A percentile compares a stretch with the other conserved stretches of the same genome.
These are phyloP conservation scores for Chlorella sorokiniana DNA, from an alignment of 139 green algal genomes.

Conservation along the genomic window DNA sequence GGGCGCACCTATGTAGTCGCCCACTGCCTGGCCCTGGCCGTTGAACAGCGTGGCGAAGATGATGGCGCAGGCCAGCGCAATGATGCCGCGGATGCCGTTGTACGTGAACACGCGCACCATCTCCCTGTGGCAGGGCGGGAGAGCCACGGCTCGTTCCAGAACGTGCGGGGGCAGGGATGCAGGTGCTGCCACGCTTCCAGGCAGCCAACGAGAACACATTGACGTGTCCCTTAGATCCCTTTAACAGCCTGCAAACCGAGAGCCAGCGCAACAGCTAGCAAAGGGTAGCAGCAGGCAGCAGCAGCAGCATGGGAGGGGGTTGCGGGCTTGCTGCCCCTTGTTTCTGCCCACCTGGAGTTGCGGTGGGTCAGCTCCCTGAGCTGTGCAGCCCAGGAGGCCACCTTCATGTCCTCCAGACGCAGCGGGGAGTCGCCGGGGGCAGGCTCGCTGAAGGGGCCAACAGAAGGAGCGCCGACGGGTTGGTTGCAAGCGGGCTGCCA, in stretches of 20 bases:
- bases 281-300: background rate
- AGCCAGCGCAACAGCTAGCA: background rate
- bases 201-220: background rate
- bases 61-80: conserved; percentile 49
- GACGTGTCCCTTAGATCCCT: background rate
- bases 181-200: background rate
- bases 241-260: no score
- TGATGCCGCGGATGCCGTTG: conserved; percentile 46
- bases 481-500: background rate
- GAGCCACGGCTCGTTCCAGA: background rate
- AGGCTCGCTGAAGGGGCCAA: background rate
- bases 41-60: conserved; percentile 51
- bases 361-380: conserved; percentile 42
- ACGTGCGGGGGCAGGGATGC: background rate
- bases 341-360: conserved; percentile 3
- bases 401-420: conserved; percentile 8
- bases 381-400: background rate
- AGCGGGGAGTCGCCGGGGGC: background rate
- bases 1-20: background rate
- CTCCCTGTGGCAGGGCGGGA: background rate
- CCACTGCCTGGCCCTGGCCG: conserved; percentile 5
- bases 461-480: background rate
- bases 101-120: conserved; percentile 50
- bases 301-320: background rate
- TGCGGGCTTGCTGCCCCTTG: background rate